Percentiles rank a stretch among this genome's conserved stretches.
phyloP scores from a whole-genome alignment of 73 alveolate genomes.

The Paramecium pentaurelia region DNA sequence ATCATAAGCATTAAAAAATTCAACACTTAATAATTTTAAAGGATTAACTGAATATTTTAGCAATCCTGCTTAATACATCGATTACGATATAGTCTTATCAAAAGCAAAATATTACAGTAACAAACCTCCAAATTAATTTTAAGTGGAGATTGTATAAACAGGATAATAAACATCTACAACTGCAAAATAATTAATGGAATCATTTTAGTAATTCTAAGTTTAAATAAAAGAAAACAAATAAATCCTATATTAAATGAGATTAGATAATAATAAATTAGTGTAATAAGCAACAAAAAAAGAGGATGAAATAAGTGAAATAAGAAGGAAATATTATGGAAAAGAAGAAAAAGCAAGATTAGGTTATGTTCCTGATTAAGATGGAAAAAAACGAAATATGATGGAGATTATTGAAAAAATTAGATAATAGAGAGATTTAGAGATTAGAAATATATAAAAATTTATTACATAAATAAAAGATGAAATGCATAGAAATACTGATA shows the following conservation, averaged over 20 bases:
- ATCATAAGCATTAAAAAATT: constrained; percentile 15
- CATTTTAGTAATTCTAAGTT: neutral
- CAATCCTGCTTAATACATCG: constrained; percentile 26
- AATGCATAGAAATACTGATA: neutral
- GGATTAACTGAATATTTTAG: constrained; percentile 43
- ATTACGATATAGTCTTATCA: constrained; percentile 35
- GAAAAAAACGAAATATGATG: constrained; percentile 8
- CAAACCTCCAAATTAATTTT: neutral
- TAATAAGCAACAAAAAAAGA: neutral
- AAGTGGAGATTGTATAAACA: neutral
- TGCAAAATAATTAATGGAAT: constrained; percentile 1
- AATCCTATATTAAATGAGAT: neutral
- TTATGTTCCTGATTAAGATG: neutral
- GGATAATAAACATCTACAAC: neutral
- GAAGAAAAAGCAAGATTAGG: constrained; percentile 44
- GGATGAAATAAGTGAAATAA: constrained; percentile 19
- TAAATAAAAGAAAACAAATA: constrained; percentile 14
- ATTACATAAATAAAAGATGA: neutral
- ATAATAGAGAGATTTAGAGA: constrained; percentile 15
- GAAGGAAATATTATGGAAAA: neutral
- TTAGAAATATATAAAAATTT: neutral
- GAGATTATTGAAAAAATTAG: neutral
- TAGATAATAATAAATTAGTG: constrained; percentile 2
- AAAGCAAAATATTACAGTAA: constrained; percentile 26
- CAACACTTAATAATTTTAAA: constrained; percentile 25